phyloP scores from a whole-genome alignment of 176 grass and related monocot genomes.

The Aegilops longissima region DNA sequence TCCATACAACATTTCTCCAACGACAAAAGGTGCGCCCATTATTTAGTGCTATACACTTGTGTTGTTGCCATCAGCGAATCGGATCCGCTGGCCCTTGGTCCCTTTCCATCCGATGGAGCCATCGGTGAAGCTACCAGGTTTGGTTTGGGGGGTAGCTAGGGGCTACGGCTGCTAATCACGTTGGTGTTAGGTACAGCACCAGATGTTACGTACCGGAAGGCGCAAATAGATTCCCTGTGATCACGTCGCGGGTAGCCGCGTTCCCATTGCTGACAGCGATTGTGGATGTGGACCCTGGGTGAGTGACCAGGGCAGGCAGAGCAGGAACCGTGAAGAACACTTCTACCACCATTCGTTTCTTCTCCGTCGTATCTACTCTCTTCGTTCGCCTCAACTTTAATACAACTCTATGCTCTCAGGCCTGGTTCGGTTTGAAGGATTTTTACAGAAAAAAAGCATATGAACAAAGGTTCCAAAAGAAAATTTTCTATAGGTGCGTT shows the following conservation, averaged over 20 bases:
- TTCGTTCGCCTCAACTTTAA: too few relatives aligned
- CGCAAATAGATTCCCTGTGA: background rate
- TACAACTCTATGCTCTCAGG: too few relatives aligned
- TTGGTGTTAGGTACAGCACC: background rate
- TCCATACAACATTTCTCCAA: background rate
- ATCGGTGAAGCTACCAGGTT: background rate
- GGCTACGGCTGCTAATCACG: background rate
- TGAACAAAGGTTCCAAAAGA: too few relatives aligned
- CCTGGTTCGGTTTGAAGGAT: too few relatives aligned
- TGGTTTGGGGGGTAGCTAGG: background rate
- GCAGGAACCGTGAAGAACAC: background rate
- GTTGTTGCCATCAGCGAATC: background rate
- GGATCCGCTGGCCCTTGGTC: background rate
- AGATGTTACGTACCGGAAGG: background rate
- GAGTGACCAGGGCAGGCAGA: background rate
- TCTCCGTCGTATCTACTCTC: background rate
- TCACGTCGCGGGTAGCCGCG: background rate
- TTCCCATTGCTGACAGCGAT: background rate
- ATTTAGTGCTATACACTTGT: background rate
- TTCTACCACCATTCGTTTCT: background rate
- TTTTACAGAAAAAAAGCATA: too few relatives aligned
- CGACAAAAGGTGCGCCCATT: background rate
- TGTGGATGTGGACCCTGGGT: background rate
- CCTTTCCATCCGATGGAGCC: background rate
- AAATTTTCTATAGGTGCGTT: too few relatives aligned